Evolutionary conservation across 1,139 yeast species (phyloP).

Genomic region (Scheffersomyces cryptocercus): DNA sequence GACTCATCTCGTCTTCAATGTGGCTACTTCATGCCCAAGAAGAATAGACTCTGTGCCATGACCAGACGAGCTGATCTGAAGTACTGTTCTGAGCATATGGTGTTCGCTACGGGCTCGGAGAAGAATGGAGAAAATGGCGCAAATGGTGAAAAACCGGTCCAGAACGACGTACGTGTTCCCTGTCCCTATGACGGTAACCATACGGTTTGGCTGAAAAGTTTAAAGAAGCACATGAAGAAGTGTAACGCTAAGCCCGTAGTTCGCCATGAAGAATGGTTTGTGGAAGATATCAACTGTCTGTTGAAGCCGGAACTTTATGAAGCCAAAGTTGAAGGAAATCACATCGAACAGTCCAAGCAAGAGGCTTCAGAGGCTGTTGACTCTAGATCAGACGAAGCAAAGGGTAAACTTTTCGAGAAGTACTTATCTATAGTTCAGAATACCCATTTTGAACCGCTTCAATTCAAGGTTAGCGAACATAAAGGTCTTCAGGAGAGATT

Average conservation of each 20-base stretch:
- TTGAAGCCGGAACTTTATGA: background rate
- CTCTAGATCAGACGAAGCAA: conserved; percentile 2
- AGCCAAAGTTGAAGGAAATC: background rate
- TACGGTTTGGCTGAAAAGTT: conserved; percentile 62
- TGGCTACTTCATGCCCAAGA: conserved; percentile 46
- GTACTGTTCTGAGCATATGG: conserved; percentile 67
- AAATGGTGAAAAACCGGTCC: conserved; percentile 5
- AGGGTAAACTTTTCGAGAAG: conserved; percentile 13
- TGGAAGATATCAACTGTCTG: conserved; percentile 37
- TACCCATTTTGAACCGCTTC: conserved; percentile 17
- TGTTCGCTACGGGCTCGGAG: conserved; percentile 7
- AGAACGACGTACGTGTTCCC: conserved; percentile 50
- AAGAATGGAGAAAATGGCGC: conserved; percentile 9
- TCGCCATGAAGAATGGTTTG: conserved; percentile 44
- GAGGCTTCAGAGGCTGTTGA: background rate
- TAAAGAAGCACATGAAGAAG: conserved; percentile 57
- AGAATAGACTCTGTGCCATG: conserved; percentile 60
- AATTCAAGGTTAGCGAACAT: conserved; percentile 20
- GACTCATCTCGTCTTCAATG: conserved; percentile 33
- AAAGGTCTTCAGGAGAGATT: conserved; percentile 38
- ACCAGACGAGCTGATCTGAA: conserved; percentile 50
- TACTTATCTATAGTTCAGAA: conserved; percentile 23
- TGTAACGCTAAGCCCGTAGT: conserved; percentile 53
- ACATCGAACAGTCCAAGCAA: background rate
- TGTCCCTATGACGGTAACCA: conserved; percentile 83